Evolutionary conservation across 2,329 filamentous ascomycete species (phyloP).

Genomic region (Alternaria panax): DNA sequence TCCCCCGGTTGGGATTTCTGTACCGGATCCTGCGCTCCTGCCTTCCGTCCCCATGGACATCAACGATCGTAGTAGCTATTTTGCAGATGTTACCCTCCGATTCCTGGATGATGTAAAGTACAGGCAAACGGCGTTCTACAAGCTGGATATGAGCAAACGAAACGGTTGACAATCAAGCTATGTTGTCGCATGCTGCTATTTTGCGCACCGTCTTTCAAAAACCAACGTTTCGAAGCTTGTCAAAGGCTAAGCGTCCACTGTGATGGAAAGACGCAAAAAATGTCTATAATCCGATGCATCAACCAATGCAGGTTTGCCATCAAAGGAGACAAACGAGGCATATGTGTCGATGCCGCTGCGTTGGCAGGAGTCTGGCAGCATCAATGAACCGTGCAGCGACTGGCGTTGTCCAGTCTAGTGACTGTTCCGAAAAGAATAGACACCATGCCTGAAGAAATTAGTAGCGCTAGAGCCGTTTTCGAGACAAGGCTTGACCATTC

Average conservation of each 20-base stretch:
- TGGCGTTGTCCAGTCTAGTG: neutral
- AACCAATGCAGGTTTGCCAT: neutral
- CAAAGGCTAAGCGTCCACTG: neutral
- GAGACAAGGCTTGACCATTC: neutral
- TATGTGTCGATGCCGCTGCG: neutral
- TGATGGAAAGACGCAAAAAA: neutral
- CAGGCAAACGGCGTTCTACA: too few species aligned
- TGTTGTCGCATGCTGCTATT: neutral
- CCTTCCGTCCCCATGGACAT: neutral
- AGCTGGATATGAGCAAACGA: neutral
- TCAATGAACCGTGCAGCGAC: neutral
- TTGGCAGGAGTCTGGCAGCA: neutral
- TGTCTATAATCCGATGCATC: neutral
- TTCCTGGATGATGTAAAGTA: neutral
- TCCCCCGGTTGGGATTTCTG: neutral
- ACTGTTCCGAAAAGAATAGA: neutral
- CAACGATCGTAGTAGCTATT: too few species aligned
- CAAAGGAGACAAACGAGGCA: neutral
- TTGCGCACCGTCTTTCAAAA: neutral
- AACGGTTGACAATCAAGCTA: neutral
- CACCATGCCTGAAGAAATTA: neutral
- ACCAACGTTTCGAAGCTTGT: neutral
- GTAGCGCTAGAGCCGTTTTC: too few species aligned
- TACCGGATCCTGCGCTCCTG: too few species aligned
- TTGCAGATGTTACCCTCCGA: neutral